Evolutionary conservation across 140 eudicot genomes (phyloP).

Genomic region (Artemisia princeps): DNA sequence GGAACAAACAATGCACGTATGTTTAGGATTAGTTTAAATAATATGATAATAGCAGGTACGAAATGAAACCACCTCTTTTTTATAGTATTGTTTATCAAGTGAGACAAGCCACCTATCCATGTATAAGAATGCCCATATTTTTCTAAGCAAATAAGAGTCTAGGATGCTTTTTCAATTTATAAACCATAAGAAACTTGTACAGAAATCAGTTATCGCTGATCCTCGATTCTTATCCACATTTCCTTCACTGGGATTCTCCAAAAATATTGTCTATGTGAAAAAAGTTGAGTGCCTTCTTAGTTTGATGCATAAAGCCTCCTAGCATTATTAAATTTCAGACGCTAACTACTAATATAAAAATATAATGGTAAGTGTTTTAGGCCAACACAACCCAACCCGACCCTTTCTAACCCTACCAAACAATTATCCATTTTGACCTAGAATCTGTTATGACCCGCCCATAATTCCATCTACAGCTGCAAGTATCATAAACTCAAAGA

Average conservation of each 20-base stretch:
- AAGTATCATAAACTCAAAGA: not conserved
- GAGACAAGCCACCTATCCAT: not conserved
- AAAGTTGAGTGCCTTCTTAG: too few species aligned
- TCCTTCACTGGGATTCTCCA: too few species aligned
- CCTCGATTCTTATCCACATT: too few species aligned
- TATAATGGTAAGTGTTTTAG: not conserved
- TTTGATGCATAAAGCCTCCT: too few species aligned
- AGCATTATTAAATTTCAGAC: too few species aligned
- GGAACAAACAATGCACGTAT: constrained; percentile 20
- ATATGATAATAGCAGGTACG: not conserved
- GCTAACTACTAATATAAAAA: too few species aligned
- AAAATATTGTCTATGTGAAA: too few species aligned
- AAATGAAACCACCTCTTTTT: not conserved
- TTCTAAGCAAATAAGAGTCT: not conserved
- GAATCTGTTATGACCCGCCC: too few species aligned
- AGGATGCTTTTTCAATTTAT: not conserved
- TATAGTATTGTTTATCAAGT: constrained; percentile 8
- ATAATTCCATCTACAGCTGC: too few species aligned
- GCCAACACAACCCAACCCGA: not conserved
- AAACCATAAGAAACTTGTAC: not conserved
- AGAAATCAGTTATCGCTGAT: too few species aligned
- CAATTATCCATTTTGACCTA: not conserved
- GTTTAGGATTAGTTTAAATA: constrained; percentile 18
- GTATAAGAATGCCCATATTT: too few species aligned
- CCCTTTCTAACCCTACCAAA: not conserved